phyloP scores from a whole-genome alignment of 2,329 filamentous ascomycete genomes.

The Coniella vitis region DNA sequence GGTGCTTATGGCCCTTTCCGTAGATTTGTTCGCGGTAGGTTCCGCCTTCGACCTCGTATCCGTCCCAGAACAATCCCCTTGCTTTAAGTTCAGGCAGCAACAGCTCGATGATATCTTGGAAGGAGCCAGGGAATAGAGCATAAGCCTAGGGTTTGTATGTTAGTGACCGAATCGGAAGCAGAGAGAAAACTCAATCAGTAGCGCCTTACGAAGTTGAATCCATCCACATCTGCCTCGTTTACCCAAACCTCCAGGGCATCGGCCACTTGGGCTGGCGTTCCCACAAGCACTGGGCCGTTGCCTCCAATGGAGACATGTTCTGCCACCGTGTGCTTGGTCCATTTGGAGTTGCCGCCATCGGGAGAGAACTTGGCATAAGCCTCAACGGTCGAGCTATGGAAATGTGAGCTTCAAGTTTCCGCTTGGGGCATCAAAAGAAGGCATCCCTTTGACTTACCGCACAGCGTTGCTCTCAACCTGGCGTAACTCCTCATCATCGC shows the following conservation, averaged over 20 bases:
- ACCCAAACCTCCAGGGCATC: conserved; percentile 64
- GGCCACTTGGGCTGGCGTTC: conserved; percentile 57
- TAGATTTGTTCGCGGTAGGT: conserved; percentile 39
- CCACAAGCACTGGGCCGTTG: conserved; percentile 57
- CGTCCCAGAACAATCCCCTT: conserved; percentile 50
- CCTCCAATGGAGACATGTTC: conserved; percentile 63
- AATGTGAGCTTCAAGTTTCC: neutral
- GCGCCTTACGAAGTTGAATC: conserved; percentile 57
- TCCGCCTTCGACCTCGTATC: conserved; percentile 35
- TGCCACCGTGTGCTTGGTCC: conserved; percentile 66
- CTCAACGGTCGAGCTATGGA: conserved; percentile 18
- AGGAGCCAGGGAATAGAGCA: conserved; percentile 47
- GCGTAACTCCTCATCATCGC: conserved; percentile 32
- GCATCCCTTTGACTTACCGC: conserved; percentile 25
- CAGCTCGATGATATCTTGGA: conserved; percentile 59
- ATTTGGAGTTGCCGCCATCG: conserved; percentile 38
- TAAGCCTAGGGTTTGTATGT: conserved; percentile 30
- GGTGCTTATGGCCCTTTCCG: conserved; percentile 27
- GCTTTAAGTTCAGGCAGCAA: conserved; percentile 54
- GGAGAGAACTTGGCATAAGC: conserved; percentile 11
- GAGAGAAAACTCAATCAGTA: neutral
- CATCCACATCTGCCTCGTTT: conserved; percentile 62
- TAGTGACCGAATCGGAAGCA: neutral
- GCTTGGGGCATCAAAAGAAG: conserved; percentile 14
- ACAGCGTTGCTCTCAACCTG: conserved; percentile 34